phyloP scores from a whole-genome alignment of 2,329 filamentous ascomycete species.

The Parastagonospora avenae region DNA sequence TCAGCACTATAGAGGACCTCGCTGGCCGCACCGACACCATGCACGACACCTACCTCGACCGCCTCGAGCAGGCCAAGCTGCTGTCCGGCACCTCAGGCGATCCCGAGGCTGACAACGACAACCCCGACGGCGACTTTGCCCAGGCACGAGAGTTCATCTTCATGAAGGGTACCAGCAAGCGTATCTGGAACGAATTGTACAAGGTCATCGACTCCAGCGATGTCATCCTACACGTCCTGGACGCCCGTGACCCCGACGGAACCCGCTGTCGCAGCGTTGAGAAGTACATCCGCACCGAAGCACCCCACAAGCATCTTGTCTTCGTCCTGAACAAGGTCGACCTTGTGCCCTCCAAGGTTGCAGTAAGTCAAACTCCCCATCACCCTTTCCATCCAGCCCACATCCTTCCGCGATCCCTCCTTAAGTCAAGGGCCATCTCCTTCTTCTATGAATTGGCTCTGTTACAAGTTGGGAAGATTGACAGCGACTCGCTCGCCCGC shows the following conservation, averaged over 20 bases:
- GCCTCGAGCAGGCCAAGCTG: conserved; percentile 76
- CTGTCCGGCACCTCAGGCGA: conserved; percentile 72
- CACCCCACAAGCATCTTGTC: conserved; percentile 92
- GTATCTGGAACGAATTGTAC: conserved; percentile 84
- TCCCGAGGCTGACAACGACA: conserved; percentile 55
- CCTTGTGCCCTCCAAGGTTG: conserved; percentile 87
- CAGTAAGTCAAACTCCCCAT: conserved; percentile 70
- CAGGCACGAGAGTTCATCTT: conserved; percentile 74
- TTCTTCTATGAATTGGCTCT: conserved; percentile 78
- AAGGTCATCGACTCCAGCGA: conserved; percentile 96
- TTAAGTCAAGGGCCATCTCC: conserved; percentile 90
- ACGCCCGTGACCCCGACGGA: conserved; percentile 55
- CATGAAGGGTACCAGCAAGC: conserved; percentile 90
- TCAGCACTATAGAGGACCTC: conserved; percentile 80
- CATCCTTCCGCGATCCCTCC: conserved; percentile 69
- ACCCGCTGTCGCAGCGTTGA: conserved; percentile 89
- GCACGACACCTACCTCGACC: conserved; percentile 80
- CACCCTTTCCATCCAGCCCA: conserved; percentile 11
- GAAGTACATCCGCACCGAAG: conserved; percentile 91
- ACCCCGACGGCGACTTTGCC: conserved; percentile 47
- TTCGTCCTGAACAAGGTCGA: conserved; percentile 93
- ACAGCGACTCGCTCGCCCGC: conserved; percentile 71
- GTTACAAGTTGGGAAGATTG: conserved; percentile 99
- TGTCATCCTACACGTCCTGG: conserved; percentile 73
- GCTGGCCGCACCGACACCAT: conserved; percentile 79